Evolutionary conservation across 805 yeast genomes (phyloP).

Genomic region (Barnettozyma vustinii): DNA sequence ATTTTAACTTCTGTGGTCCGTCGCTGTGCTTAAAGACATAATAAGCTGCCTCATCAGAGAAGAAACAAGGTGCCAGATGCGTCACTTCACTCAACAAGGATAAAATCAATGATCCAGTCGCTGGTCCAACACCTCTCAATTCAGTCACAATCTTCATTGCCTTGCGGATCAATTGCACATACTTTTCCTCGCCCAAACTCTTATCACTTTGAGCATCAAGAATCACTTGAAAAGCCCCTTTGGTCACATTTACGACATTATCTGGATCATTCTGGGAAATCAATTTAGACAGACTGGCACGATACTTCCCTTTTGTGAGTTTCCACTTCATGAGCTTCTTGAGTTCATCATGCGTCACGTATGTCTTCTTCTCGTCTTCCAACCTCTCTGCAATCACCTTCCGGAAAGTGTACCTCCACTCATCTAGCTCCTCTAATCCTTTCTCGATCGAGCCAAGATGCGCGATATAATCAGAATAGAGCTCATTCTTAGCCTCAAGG

Average conservation of each 20-base stretch:
- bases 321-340: slow-evolving; percentile 24
- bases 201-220: neutral
- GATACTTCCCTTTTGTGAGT: slow-evolving; percentile 24
- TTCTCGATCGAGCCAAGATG: slow-evolving; percentile 5
- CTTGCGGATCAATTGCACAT: slow-evolving; percentile 9
- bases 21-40: slow-evolving; percentile 9
- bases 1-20: slow-evolving; percentile 17
- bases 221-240: slow-evolving; percentile 11
- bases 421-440: slow-evolving; percentile 14
- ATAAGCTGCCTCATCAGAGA: slow-evolving; percentile 23
- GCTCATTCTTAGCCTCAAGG: neutral
- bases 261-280: slow-evolving; percentile 18
- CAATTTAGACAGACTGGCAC: slow-evolving; percentile 21
- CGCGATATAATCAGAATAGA: slow-evolving; percentile 9
- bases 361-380: neutral
- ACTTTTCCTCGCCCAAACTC: slow-evolving; percentile 5
- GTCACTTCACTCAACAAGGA: slow-evolving; percentile 16
- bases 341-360: slow-evolving; percentile 17
- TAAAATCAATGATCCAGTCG: slow-evolving; percentile 23
- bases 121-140: slow-evolving; percentile 26
- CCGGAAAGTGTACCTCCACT: slow-evolving; percentile 17
- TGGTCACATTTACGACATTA: slow-evolving; percentile 8
- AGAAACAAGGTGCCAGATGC: slow-evolving; percentile 22
- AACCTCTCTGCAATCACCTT: slow-evolving; percentile 6
- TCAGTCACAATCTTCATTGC: slow-evolving; percentile 8